These are phyloP conservation scores for Hanseniaspora sp. DNA, from an alignment of 1,139 yeast genomes.

Conservation along the genomic window DNA sequence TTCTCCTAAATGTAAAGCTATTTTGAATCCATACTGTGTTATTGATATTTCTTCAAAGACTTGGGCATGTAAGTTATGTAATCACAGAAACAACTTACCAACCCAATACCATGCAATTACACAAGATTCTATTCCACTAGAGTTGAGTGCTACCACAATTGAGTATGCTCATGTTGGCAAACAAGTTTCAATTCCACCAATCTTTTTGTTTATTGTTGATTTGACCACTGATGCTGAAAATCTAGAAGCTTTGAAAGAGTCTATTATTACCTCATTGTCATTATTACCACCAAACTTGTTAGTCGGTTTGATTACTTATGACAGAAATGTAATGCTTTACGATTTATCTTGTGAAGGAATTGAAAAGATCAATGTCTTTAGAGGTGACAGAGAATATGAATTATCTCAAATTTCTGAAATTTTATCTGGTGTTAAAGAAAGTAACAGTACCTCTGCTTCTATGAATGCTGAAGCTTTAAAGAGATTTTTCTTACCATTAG, in stretches of 20 bases:
- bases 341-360: conserved; percentile 74
- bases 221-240: conserved; percentile 92
- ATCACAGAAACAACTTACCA: conserved; percentile 75
- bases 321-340: conserved; percentile 90
- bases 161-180: conserved; percentile 73
- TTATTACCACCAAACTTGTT: conserved; percentile 87
- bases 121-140: conserved; percentile 76
- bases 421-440: conserved; percentile 43
- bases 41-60: conserved; percentile 70
- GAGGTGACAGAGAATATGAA: conserved; percentile 83
- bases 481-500: conserved; percentile 76
- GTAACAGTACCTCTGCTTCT: conserved; percentile 20
- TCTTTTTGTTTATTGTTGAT: conserved; percentile 81
- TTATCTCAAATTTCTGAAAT: conserved; percentile 64
- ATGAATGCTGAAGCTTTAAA: conserved; percentile 35
- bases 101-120: conserved; percentile 78
- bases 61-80: conserved; percentile 89
- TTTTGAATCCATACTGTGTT: conserved; percentile 78
- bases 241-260: conserved; percentile 76
- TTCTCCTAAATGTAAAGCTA: conserved; percentile 66
- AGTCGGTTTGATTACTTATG: conserved; percentile 84
- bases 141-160: conserved; percentile 76
- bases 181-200: conserved; percentile 87
- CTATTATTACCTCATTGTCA: conserved; percentile 68
- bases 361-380: conserved; percentile 73